phyloP scores from a whole-genome alignment of 2,329 filamentous ascomycete species.

The Talaromyces pinophilus region DNA sequence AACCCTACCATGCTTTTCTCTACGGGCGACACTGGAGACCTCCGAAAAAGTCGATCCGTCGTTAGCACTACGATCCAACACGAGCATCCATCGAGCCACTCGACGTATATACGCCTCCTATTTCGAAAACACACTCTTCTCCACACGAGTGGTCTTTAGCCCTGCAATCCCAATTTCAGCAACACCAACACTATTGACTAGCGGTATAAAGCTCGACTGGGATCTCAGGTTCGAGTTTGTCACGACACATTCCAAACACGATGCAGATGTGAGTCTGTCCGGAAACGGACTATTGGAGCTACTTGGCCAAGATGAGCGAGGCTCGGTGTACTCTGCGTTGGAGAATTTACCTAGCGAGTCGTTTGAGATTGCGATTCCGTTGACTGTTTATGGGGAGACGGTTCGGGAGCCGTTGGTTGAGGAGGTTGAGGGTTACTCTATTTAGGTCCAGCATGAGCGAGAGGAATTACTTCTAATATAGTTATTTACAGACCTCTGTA shows the following conservation, averaged over 20 bases:
- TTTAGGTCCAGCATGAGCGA: slow-evolving; percentile 29
- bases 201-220: slow-evolving; percentile 84
- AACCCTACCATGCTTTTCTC: slow-evolving; percentile 79
- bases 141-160: slow-evolving; percentile 74
- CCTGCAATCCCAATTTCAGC: slow-evolving; percentile 80
- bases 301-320: slow-evolving; percentile 75
- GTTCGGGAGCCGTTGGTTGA: slow-evolving; percentile 46
- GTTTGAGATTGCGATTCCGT: slow-evolving; percentile 83
- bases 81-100: slow-evolving; percentile 84
- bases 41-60: slow-evolving; percentile 77
- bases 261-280: slow-evolving; percentile 39
- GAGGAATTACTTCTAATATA: slow-evolving; percentile 1
- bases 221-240: slow-evolving; percentile 90
- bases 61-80: slow-evolving; percentile 79
- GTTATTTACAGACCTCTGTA: not conserved
- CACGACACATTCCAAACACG: slow-evolving; percentile 60
- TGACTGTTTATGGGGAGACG: slow-evolving; percentile 71
- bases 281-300: slow-evolving; percentile 69
- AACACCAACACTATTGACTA: slow-evolving; percentile 90
- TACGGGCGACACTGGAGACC: slow-evolving; percentile 82
- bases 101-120: slow-evolving; percentile 75
- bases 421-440: slow-evolving; percentile 44
- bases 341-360: slow-evolving; percentile 82
- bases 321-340: slow-evolving; percentile 72
- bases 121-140: slow-evolving; percentile 80